A percentile compares a stretch with the other conserved stretches of the same genome.
These are phyloP conservation scores for Zygotorulaspora danielsina DNA, from an alignment of 805 yeast species.

Conservation along the genomic window DNA sequence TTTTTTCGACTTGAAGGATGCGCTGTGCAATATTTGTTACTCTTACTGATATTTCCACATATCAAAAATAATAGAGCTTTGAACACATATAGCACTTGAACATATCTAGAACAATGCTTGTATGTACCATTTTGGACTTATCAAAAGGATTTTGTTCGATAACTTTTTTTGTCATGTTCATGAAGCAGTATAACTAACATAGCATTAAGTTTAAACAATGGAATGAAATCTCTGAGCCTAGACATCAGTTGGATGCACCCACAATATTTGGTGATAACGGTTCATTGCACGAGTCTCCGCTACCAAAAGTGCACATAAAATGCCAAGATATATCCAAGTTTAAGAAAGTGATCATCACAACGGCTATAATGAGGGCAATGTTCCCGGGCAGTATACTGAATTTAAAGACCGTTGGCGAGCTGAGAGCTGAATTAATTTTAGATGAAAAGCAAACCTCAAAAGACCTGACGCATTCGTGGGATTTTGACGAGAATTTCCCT, in stretches of 20 bases:
- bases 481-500: slow-evolving; percentile 29
- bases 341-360: slow-evolving; percentile 21
- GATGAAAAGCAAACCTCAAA: slow-evolving; percentile 1
- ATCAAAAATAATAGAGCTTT: too few relatives aligned
- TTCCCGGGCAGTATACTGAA: slow-evolving; percentile 23
- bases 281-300: slow-evolving; percentile 23
- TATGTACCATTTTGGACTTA: too few relatives aligned
- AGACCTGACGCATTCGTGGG: slow-evolving; percentile 17
- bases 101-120: slow-evolving; percentile 6
- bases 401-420: slow-evolving; percentile 16
- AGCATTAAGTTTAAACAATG: slow-evolving; percentile 46
- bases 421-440: slow-evolving; percentile 13
- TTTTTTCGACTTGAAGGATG: slow-evolving; percentile 1
- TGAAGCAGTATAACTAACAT: too few relatives aligned
- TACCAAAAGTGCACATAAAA: slow-evolving; percentile 34
- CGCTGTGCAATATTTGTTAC: not conserved
- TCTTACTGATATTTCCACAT: too few relatives aligned
- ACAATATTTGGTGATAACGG: slow-evolving; percentile 21
- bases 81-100: too few relatives aligned
- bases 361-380: slow-evolving; percentile 28
- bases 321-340: slow-evolving; percentile 15
- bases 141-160: too few relatives aligned
- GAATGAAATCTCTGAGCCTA: slow-evolving; percentile 43
- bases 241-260: slow-evolving; percentile 43
- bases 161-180: too few relatives aligned